These are phyloP conservation scores for Megacollybia marginata DNA, from an alignment of 768 basidiomycete genomes.

Conservation along the genomic window DNA sequence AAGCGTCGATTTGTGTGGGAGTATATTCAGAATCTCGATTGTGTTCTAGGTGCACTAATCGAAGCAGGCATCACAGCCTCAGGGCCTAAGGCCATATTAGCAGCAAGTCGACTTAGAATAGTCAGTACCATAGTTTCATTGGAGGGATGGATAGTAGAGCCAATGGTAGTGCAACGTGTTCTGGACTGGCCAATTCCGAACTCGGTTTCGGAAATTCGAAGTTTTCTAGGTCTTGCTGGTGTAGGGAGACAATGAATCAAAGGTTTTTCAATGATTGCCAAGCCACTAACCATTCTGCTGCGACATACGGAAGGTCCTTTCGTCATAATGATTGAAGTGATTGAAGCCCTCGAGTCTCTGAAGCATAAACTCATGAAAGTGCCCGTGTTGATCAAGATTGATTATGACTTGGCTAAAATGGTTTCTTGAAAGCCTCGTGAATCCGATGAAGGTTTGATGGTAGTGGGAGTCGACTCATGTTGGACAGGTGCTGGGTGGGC, in stretches of 20 bases:
- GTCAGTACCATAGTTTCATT: conserved; percentile 19
- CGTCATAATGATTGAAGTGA: conserved; percentile 12
- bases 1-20: conserved; percentile 23
- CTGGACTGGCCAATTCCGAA: conserved; percentile 14
- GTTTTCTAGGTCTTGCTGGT: conserved; percentile 10
- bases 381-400: conserved; percentile 23
- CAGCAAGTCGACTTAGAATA: conserved; percentile 13
- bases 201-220: conserved; percentile 1
- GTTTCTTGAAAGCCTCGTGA: conserved; percentile 4
- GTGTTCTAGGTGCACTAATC: conserved; percentile 13
- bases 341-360: conserved; percentile 17
- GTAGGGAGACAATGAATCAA: conserved; percentile 8
- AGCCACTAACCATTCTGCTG: conserved; percentile 15
- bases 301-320: conserved; percentile 13
- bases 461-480: conserved; percentile 27
- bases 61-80: conserved; percentile 24
- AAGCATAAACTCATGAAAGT: conserved; percentile 13
- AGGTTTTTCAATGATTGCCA: conserved; percentile 9
- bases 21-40: conserved; percentile 14
- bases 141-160: conserved; percentile 22
- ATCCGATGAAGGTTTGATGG: conserved; percentile 16
- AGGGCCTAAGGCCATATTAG: conserved; percentile 19
- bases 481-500: conserved; percentile 25
- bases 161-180: conserved; percentile 15
- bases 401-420: conserved; percentile 16